Evolutionary conservation across 768 basidiomycete species (phyloP), one percentile per base, ranked within the genome.

Genomic region (Scleroderma bovista): DNA sequence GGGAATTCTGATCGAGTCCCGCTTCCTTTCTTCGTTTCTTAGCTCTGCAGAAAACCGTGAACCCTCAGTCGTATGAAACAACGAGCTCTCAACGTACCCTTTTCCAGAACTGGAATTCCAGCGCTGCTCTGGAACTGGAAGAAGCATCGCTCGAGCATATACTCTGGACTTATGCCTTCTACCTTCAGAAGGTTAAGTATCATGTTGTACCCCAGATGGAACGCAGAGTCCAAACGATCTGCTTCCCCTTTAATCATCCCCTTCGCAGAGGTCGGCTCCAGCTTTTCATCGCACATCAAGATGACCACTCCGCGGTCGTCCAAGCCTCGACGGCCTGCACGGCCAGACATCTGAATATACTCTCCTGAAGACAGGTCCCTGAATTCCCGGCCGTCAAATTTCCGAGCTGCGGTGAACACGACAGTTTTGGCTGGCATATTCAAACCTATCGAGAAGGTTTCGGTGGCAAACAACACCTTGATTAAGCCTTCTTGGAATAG

Each of bases 341-440:
- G 89, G 49, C 96, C 96, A 0, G 93, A 94, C 96, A 99, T 99
- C 63, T 99, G 96, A 60, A 98, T 96, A 67, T 99, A 99, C 76
- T 99, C 96, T 50, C 96, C 88, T 1, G 86, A 88, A 1, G 92
- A 92, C 32, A 99, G 74, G 63, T 91, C 91, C 23, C 96, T 79
- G 73, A 96, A 96, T 59, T 94, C 93, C 39, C 81, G 82, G 1
- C 96, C 96, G 65, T 99, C 96, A 60, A 93, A 98, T 70, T 99
- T 99, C 57, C 93, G 84, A 3, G 93, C 86, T 1, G 86, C 80
- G 0, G 93, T 96, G 74, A 99, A 99, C 20, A 99, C 95, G 43
- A 99, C 96, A 3, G 96, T 98, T 74, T 97, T 98, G 16, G 96
- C 96, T 11, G 96, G 96, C 96, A 99, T 99, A 70, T 99, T 99